Base-by-base conservation (phyloP, 352 stramenopile species). In the Pythium chondricola region DNA sequence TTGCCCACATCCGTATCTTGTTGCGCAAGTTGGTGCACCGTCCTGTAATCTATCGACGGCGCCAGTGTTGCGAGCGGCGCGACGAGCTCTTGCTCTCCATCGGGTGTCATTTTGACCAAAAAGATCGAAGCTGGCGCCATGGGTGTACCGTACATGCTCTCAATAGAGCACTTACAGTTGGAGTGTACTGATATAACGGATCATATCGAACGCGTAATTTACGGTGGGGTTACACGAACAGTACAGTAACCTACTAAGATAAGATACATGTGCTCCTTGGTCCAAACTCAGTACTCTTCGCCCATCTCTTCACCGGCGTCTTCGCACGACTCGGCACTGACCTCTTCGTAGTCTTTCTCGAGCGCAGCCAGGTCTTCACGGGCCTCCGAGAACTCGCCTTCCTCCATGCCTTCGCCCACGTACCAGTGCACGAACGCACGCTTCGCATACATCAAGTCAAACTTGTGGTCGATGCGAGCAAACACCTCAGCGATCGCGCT, bases 331-430 rank as follows among this genome's bases (percentile, higher is more conserved):
- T 99, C 97, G n/a, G 94, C 94, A 22, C 90, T 97, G 54, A 99
- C 96, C 67, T 99, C 96, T 63, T 99, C 97, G 71, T 99, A 99
- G 74, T 99, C 96, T 85, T 99, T 99, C 72, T 99, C 96, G 25
- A 98, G 75, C 21, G 95, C 95, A 27, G 95, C 95, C 43, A 98
- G 74, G 82, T 99, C 95, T 75, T 99, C 96, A 78, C 96, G 94
- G 32, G 97, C 97, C 65, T 99, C 97, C 48, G 93, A 98, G 71
- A 99, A 99, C 69, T 99, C 97, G 54, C 96, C 96, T 75, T 99
- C 97, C 71, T 99, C 97, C 97, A 99, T 99, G 70, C 97, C 96
- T 67, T 99, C 97, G 65, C 97, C 96, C 24, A 99, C 96, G 59
- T 99, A 98, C 96, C 95, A 99, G 80, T 98, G 95, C 50, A 98